A percentile compares a stretch with the other conserved stretches of the same genome.
Evolutionary conservation across 352 stramenopile species (phyloP).

Genomic region (Heterotrichella gracilis): DNA sequence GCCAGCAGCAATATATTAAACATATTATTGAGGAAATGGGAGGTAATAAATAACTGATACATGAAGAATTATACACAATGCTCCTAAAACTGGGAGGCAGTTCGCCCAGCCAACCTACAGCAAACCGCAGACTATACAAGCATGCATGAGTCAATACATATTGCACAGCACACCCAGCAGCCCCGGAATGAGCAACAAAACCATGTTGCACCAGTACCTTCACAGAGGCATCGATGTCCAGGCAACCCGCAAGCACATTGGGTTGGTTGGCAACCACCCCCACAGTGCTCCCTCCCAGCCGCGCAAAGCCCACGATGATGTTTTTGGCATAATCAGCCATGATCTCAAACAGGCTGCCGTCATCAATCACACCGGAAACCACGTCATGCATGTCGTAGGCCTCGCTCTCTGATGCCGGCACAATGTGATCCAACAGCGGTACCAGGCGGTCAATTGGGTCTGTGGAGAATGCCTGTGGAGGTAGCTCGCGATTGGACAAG

Average conservation of each 20-base stretch:
- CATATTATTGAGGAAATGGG: too few relatives aligned
- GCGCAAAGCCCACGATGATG: constrained; percentile 73
- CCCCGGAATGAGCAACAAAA: too few relatives aligned
- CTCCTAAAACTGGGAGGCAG: too few relatives aligned
- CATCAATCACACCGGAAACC: constrained; percentile 59
- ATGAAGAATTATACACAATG: too few relatives aligned
- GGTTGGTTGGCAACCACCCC: constrained; percentile 89
- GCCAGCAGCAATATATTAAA: too few relatives aligned
- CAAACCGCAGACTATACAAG: too few relatives aligned
- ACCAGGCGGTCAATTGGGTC: constrained; percentile 43
- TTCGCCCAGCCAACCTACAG: too few relatives aligned
- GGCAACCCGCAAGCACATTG: constrained; percentile 62
- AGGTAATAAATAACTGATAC: too few relatives aligned
- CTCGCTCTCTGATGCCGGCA: constrained; percentile 74
- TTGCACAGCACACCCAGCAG: too few relatives aligned
- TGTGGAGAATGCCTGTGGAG: constrained; percentile 33
- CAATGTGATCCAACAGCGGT: constrained; percentile 50
- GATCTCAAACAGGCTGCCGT: constrained; percentile 78
- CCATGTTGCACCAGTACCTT: too few relatives aligned
- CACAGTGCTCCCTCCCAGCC: constrained; percentile 71
- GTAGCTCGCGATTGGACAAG: constrained; percentile 44
- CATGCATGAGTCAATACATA: too few relatives aligned
- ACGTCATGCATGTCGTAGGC: constrained; percentile 93
- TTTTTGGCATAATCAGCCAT: constrained; percentile 81
- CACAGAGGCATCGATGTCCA: constrained; percentile 78